Conservation (phyloP, 306 rosid genomes). For the Carpinus viminea region DNA sequence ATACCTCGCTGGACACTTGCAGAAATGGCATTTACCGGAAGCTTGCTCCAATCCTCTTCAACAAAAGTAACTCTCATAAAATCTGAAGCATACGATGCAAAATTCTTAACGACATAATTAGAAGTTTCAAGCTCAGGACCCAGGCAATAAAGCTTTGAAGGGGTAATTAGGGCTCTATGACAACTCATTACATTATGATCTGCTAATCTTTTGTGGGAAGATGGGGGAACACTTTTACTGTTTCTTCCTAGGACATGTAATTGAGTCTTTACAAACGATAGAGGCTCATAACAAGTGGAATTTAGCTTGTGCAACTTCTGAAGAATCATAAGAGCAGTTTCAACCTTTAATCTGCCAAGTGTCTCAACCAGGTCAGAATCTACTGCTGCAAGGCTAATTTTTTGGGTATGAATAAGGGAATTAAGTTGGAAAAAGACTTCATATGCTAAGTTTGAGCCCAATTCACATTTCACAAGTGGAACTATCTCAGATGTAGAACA, state of each 20-base stretch:
- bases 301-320: conserved; percentile 70
- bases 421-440: conserved; percentile 79
- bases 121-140: conserved; percentile 96
- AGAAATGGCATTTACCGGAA: conserved; percentile 65
- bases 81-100: conserved; percentile 68
- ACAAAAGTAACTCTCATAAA: conserved; percentile 91
- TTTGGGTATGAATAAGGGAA: conserved; percentile 84
- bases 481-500: conserved; percentile 52
- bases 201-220: conserved; percentile 42
- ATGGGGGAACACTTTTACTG: conserved; percentile 27
- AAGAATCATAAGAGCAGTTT: conserved; percentile 53
- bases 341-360: conserved; percentile 51
- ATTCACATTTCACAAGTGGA: conserved; percentile 59
- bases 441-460: conserved; percentile 46
- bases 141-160: conserved; percentile 76
- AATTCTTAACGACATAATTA: conserved; percentile 84
- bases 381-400: conserved; percentile 67
- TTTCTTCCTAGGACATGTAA: conserved; percentile 45
- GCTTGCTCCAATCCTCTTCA: conserved; percentile 93
- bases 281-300: conserved; percentile 70
- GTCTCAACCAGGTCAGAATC: conserved; percentile 54
- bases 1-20: conserved; percentile 52
- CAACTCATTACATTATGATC: conserved; percentile 79
- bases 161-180: conserved; percentile 85
- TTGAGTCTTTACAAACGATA: conserved; percentile 50